Conservation (phyloP, 2,329 filamentous ascomycete genomes). For the Penicillium sp. region DNA sequence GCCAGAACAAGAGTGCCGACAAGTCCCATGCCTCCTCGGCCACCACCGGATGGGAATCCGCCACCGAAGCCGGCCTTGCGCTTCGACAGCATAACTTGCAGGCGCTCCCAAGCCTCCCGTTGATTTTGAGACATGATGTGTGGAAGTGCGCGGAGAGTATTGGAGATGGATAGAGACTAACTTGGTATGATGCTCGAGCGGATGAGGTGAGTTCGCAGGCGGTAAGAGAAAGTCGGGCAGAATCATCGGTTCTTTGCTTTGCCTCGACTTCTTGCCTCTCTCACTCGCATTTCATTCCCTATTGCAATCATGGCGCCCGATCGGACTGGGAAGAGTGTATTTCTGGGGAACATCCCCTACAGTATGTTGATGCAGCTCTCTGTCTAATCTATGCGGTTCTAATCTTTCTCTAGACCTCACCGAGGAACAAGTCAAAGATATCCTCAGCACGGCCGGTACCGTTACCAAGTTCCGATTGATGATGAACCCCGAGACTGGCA, state of each 20-base stretch:
- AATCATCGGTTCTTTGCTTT: conserved; percentile 17
- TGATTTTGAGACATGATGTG: conserved; percentile 54
- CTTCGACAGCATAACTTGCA: conserved; percentile 62
- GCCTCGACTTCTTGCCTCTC: conserved; percentile 8
- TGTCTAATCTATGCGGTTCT: conserved; percentile 10
- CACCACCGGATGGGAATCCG: conserved; percentile 52
- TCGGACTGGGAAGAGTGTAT: conserved; percentile 46
- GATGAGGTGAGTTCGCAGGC: conserved; percentile 26
- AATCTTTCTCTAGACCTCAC: conserved; percentile 67
- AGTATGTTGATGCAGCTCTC: conserved; percentile 50
- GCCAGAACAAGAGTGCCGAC: conserved; percentile 56
- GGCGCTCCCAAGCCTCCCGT: conserved; percentile 63
- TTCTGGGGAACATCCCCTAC: conserved; percentile 62
- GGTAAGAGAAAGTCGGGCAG: conserved; percentile 31
- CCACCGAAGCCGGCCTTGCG: conserved; percentile 45
- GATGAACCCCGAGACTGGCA: conserved; percentile 90
- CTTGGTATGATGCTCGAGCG: conserved; percentile 21
- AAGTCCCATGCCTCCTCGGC: conserved; percentile 53
- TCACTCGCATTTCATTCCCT: conserved; percentile 3
- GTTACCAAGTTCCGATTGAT: conserved; percentile 91
- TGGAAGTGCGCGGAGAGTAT: conserved; percentile 18
- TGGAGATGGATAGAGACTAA: conserved; percentile 23
- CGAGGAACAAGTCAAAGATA: conserved; percentile 93
- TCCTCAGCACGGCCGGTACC: conserved; percentile 84
- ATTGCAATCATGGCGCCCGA: conserved; percentile 44